Percentiles rank a stretch among this genome's conserved stretches.
Conservation (phyloP, 2,329 filamentous ascomycete species). For the Ophiostoma sp. region DNA sequence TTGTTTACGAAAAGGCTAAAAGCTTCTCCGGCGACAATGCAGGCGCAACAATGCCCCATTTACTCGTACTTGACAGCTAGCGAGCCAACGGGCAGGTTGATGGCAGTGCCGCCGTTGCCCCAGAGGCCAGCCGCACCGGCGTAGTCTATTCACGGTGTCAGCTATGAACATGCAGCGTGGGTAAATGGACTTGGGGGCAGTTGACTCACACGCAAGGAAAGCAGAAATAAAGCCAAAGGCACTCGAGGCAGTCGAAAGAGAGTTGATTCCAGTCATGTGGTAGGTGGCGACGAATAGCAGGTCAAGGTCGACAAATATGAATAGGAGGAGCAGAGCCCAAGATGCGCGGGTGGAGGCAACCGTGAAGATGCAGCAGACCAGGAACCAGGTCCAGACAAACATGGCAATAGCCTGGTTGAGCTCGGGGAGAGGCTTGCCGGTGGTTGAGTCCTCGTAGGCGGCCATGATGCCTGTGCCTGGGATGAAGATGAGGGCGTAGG, state of each 20-base stretch:
- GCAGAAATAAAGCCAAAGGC: constrained; percentile 22
- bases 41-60: neutral
- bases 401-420: constrained; percentile 59
- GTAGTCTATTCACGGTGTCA: constrained; percentile 18
- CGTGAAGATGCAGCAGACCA: constrained; percentile 41
- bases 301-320: constrained; percentile 23
- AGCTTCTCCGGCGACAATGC: neutral
- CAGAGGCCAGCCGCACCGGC: constrained; percentile 24
- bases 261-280: constrained; percentile 18
- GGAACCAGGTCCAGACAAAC: constrained; percentile 72
- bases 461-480: constrained; percentile 57
- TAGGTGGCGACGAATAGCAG: constrained; percentile 21
- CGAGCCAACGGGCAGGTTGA: constrained; percentile 25
- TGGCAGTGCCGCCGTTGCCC: constrained; percentile 20
- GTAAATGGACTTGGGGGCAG: too few species aligned
- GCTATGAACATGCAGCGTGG: neutral
- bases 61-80: constrained; percentile 22
- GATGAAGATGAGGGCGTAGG: constrained; percentile 66
- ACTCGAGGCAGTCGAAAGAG: constrained; percentile 19
- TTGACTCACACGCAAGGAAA: constrained; percentile 22
- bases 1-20: neutral
- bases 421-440: constrained; percentile 33
- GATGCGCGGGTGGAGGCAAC: constrained; percentile 22
- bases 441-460: constrained; percentile 36
- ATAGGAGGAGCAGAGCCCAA: constrained; percentile 21